These are phyloP conservation scores for Rubia occidens DNA, from an alignment of 305 asterid species.

Conservation along the genomic window DNA sequence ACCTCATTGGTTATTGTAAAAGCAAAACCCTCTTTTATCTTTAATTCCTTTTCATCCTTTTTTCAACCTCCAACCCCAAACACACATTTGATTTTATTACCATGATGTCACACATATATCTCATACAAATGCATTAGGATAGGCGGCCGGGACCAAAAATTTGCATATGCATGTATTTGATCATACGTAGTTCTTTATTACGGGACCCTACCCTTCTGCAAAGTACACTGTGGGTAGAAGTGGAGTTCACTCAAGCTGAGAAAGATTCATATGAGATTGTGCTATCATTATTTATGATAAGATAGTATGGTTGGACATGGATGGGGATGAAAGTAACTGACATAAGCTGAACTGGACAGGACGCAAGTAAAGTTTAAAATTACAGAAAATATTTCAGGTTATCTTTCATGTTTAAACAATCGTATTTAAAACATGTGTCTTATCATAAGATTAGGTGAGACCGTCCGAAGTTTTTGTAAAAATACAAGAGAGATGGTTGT, in stretches of 20 bases:
- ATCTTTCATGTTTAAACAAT: no score
- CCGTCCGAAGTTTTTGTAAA: no score
- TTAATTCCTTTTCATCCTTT: constrained; percentile 11
- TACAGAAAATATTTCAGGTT: no score
- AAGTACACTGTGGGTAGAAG: background rate
- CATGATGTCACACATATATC: background rate
- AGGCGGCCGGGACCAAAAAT: background rate
- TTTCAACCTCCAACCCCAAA: constrained; percentile 10
- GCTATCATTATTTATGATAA: background rate
- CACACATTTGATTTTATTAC: background rate
- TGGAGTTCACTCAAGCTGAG: background rate
- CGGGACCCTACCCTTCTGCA: background rate
- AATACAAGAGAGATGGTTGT: background rate
- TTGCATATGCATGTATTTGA: background rate
- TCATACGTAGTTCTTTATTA: background rate
- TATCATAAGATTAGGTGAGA: no score
- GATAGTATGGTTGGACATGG: no score
- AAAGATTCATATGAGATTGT: no score
- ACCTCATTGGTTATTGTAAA: constrained; percentile 20
- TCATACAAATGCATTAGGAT: background rate
- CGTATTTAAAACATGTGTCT: no score
- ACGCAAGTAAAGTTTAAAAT: background rate
- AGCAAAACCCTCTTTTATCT: constrained; percentile 8
- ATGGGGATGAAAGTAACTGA: no score
- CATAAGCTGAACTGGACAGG: no score